Evolutionary conservation across 306 rosid species (phyloP), one percentile per base, ranked within the genome.

Genomic region (Prunus dulcis): DNA sequence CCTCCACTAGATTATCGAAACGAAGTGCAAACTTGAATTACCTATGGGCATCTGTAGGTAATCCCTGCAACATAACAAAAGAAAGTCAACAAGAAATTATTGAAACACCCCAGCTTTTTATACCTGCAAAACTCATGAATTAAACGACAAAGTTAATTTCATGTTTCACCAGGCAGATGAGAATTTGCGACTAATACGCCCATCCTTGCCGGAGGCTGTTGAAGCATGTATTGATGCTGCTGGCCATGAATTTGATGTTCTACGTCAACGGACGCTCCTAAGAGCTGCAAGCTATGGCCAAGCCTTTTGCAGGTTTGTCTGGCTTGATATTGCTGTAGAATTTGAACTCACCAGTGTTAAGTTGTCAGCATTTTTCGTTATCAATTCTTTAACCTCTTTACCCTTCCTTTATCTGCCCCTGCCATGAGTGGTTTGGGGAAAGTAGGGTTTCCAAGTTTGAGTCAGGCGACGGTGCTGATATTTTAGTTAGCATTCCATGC

Each of bases 281-380:
- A 89, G 98, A 83, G 97, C 98, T 47, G 97, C 98, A 64, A 92
- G 98, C 88, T 95, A 92, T 82, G 98, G 97, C 69, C 97, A 95
- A 79, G 97, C 98, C 65, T 95, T 95, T 88, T 95, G 97, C 87
- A 89, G 97, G 98, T 92, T 80, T 75, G 91, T 68, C 62, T 82
- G 75, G 56, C 76, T 69, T 67, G 56, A 64, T 70, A 65, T 75
- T 73, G 22, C 60, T n/a, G 67, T 49, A 51, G 71, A 71, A 69
- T 78, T 56, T 65, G 25, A 67, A 12, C 23, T 58, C 11, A 5
- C 14, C 10, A 67, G 60, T n/a, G 18, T 22, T 69, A 56, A 6
- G 18, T 12, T 22, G 52, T 32, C 34, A n/a, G 50, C 56, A 53
- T 46, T 53, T 73, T 45, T 8, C 30, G 11, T 64, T 58, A 41